Conservation (phyloP, 441 rosid genomes). For the Macaranga tanarius region DNA sequence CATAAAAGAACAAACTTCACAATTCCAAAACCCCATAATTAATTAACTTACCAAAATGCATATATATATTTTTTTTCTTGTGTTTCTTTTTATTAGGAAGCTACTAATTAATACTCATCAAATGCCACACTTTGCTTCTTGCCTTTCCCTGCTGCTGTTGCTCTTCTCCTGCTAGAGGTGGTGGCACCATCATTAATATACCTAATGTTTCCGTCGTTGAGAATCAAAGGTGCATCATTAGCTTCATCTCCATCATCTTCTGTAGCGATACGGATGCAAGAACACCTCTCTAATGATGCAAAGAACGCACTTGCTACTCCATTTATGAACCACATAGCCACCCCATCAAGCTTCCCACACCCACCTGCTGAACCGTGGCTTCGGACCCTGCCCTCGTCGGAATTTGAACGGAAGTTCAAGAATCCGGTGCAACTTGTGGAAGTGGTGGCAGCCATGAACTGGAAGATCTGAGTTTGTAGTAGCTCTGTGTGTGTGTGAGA, state of each 20-base stretch:
- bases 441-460: slow-evolving; percentile 46
- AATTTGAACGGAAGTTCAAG: slow-evolving; percentile 40
- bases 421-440: slow-evolving; percentile 35
- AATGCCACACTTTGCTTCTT: slow-evolving; percentile 28
- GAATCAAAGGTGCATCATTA: slow-evolving; percentile 54
- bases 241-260: slow-evolving; percentile 55
- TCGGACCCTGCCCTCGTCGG: slow-evolving; percentile 35
- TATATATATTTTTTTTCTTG: too few species aligned
- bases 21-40: slow-evolving; percentile 10
- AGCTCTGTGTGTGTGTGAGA: not conserved
- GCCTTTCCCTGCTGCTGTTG: slow-evolving; percentile 29
- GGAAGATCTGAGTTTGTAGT: not conserved
- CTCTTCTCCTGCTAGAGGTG: slow-evolving; percentile 32
- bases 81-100: too few species aligned
- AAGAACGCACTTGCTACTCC: slow-evolving; percentile 58
- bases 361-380: slow-evolving; percentile 34
- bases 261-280: slow-evolving; percentile 64
- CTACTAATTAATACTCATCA: not conserved
- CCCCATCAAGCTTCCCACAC: slow-evolving; percentile 58
- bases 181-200: slow-evolving; percentile 20
- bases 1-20: slow-evolving; percentile 15
- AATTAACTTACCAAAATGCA: slow-evolving; percentile 31
- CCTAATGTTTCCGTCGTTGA: slow-evolving; percentile 42
- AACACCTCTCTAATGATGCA: slow-evolving; percentile 58
- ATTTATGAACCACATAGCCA: slow-evolving; percentile 60